These are phyloP conservation scores for Backusella parvicylindrica DNA, from an alignment of 192 early-diverging fungal species.

Conservation along the genomic window DNA sequence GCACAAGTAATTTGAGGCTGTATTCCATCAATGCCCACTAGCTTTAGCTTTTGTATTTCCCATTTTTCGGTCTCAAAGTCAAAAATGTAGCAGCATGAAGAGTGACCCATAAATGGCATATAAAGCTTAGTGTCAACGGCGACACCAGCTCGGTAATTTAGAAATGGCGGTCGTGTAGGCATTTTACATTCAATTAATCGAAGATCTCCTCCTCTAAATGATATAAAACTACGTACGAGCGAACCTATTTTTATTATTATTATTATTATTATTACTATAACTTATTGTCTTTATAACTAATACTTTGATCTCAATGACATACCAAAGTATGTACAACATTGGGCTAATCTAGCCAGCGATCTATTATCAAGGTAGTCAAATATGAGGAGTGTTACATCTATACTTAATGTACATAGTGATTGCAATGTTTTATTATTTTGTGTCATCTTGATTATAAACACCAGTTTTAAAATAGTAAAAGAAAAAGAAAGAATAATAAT, in stretches of 20 bases:
- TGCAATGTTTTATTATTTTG: not conserved
- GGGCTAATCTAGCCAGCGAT: not conserved
- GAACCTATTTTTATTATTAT: not conserved
- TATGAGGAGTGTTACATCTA: constrained; percentile 8
- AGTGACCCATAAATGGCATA: constrained; percentile 23
- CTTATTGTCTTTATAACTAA: not conserved
- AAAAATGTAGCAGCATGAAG: constrained; percentile 20
- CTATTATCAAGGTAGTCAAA: constrained; percentile 9
- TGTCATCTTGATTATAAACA: not conserved
- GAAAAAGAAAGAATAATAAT: not conserved
- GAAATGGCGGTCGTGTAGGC: not conserved
- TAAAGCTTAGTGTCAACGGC: constrained; percentile 20
- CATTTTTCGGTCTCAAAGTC: constrained; percentile 21
- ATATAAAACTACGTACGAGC: constrained; percentile 5
- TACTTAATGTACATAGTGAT: not conserved
- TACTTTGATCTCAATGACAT: not conserved
- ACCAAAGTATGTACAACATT: constrained; percentile 12
- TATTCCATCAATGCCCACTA: constrained; percentile 4
- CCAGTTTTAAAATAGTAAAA: not conserved
- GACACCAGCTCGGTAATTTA: constrained; percentile 20
- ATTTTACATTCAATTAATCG: not conserved
- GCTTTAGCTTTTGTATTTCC: constrained; percentile 5
- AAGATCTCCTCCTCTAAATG: not conserved
- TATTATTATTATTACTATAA: not conserved
- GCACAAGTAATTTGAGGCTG: constrained; percentile 23